These are phyloP conservation scores for Forsythia viridissima DNA, from an alignment of 257 asterid genomes.

Conservation along the genomic window DNA sequence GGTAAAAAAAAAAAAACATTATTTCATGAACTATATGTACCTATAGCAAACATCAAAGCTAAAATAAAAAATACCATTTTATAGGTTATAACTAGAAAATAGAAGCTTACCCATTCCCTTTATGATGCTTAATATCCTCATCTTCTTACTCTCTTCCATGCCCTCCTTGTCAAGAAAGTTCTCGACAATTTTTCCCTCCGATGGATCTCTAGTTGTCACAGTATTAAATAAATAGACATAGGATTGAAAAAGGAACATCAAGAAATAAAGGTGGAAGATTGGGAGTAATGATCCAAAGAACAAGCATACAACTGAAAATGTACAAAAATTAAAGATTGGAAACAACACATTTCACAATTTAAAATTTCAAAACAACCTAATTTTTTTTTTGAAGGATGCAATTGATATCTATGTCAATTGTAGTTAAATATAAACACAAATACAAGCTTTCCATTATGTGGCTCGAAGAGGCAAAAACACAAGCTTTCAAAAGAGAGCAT, in stretches of 20 bases:
- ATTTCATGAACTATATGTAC: neutral
- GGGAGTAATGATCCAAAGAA: neutral
- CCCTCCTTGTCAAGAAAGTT: slow-evolving; percentile 78
- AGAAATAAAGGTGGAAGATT: slow-evolving; percentile 5
- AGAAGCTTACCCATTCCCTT: slow-evolving; percentile 73
- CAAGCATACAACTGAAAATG: slow-evolving; percentile 5
- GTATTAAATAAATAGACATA: slow-evolving; percentile 3
- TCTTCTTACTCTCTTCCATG: slow-evolving; percentile 52
- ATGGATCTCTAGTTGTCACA: slow-evolving; percentile 63
- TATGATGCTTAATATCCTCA: slow-evolving; percentile 61
- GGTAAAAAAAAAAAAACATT: neutral
- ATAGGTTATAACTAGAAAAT: neutral
- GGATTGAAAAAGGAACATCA: slow-evolving; percentile 5
- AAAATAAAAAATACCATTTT: neutral
- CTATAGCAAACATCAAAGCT: neutral
- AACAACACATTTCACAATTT: neutral
- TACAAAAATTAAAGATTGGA: slow-evolving; percentile 3
- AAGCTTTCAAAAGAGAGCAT: neutral
- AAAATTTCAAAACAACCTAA: neutral
- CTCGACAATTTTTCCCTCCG: slow-evolving; percentile 74
- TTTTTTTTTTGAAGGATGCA: neutral
- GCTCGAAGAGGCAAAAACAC: neutral
- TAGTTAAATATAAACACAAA: neutral
- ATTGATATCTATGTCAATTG: neutral
- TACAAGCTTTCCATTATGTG: neutral